Evolutionary conservation across 73 alveolate species (phyloP), one percentile per base, ranked within the genome.

Genomic region (Vitrella brassicaformis): DNA sequence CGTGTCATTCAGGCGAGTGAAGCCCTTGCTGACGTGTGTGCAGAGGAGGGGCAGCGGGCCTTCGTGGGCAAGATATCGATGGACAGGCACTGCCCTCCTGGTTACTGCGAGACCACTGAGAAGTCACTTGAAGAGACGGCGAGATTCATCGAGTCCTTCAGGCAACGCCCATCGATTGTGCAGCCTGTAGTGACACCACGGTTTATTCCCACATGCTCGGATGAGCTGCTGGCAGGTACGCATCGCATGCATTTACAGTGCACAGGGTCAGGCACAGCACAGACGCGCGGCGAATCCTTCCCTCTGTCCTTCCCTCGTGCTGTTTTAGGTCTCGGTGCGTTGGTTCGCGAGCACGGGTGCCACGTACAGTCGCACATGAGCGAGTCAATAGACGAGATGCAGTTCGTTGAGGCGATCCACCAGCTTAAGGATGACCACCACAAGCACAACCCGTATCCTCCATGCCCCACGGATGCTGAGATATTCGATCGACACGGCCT

Each of bases 21-120:
- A n/a, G n/a, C n/a, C n/a, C n/a, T 79, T 0, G 86, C 47, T 4
- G 46, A 28, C 9, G 80, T 74, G 8, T 29, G 71, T 9, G 46
- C 8, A 10, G 31, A 25, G 25, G 25, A 1, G 19, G 86, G 81
- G 4, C 85, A 69, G 14, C n/a, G 87, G 25, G 80, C 85, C 1
- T 73, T 72, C 31, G 75, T 80, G 31, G 87, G 87, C 31, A 80
- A 80, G 65, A 78, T 80, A 18, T 72, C 76, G 65, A 76, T 66
- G 68, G 87, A 80, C 46, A 80, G 87, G 66, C 68, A 80, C 71
- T 72, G 80, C 27, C 87, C 87, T 10, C 84, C 71, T 27, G 39
- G 73, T 1, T 73, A 72, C 64, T n/a, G 71, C 29, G 87, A 80
- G 70, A 73, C 72, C 4, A 65, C 85, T 0, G 73, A 64, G 27